Conservation (phyloP, 768 basidiomycete genomes). For the Baorangia bicolor region DNA sequence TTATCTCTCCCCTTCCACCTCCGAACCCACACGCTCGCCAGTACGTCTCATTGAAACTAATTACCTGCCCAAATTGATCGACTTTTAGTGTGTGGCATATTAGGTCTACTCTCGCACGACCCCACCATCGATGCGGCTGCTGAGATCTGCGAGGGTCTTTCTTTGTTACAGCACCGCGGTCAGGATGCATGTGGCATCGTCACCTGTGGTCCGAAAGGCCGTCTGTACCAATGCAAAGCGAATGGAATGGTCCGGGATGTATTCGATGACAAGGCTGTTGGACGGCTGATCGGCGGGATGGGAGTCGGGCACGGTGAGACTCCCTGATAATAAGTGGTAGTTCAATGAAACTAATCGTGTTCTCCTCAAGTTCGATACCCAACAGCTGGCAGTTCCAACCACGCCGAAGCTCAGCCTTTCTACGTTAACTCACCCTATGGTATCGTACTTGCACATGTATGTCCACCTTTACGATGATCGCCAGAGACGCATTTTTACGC, state of each 20-base stretch:
- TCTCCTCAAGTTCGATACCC: conserved; percentile 82
- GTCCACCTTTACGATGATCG: conserved; percentile 25
- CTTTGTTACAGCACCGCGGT: conserved; percentile 92
- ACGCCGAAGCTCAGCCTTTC: conserved; percentile 98
- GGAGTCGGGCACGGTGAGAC: conserved; percentile 91
- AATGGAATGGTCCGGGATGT: conserved; percentile 99
- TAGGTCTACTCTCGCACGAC: conserved; percentile 85
- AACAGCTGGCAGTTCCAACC: conserved; percentile 94
- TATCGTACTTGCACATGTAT: conserved; percentile 94
- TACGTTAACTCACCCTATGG: conserved; percentile 99
- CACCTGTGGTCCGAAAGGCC: conserved; percentile 92
- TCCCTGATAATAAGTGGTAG: neutral
- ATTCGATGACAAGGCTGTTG: conserved; percentile 78
- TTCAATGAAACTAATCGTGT: conserved; percentile 12
- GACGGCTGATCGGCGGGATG: conserved; percentile 87
- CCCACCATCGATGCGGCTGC: conserved; percentile 69
- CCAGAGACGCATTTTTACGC: neutral
- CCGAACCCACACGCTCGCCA: conserved; percentile 16
- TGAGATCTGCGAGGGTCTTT: conserved; percentile 94
- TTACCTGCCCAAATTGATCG: conserved; percentile 4
- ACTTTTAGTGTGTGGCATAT: conserved; percentile 81
- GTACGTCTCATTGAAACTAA: conserved; percentile 24
- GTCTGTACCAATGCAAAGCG: conserved; percentile 97
- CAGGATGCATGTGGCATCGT: conserved; percentile 98
- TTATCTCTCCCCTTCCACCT: neutral